Percentiles rank a stretch among this genome's conserved stretches.
These are phyloP conservation scores for Linnemannia schmuckeri DNA, from an alignment of 192 early-diverging fungal genomes.

Conservation along the genomic window DNA sequence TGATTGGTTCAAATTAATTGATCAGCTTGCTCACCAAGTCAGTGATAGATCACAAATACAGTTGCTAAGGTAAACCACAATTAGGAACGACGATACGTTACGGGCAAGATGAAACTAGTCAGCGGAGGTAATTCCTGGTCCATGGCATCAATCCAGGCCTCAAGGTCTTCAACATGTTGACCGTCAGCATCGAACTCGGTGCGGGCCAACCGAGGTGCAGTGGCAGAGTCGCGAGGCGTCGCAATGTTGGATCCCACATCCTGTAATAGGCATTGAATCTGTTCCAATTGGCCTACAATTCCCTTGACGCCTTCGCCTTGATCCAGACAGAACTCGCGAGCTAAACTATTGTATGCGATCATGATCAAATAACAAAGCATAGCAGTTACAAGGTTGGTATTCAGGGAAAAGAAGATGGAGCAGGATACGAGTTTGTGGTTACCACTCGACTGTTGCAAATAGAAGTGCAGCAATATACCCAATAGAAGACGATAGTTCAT, in stretches of 20 bases:
- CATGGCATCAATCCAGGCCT: slow-evolving; percentile 88
- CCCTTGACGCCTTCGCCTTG: slow-evolving; percentile 60
- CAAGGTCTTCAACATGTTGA: slow-evolving; percentile 71
- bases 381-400: not conserved
- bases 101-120: slow-evolving; percentile 88
- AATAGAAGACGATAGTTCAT: slow-evolving; percentile 84
- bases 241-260: slow-evolving; percentile 92
- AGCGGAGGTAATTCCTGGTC: slow-evolving; percentile 78
- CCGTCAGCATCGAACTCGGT: slow-evolving; percentile 86
- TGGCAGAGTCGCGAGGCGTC: slow-evolving; percentile 75
- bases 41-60: not conserved
- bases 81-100: slow-evolving; percentile 32
- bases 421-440: not conserved
- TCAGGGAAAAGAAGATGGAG: not conserved
- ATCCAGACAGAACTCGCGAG: slow-evolving; percentile 69
- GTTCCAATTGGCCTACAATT: slow-evolving; percentile 64
- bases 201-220: slow-evolving; percentile 69
- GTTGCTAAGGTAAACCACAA: not conserved
- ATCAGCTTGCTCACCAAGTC: too few species aligned
- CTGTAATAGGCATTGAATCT: slow-evolving; percentile 90
- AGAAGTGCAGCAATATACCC: slow-evolving; percentile 59
- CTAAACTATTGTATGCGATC: slow-evolving; percentile 47
- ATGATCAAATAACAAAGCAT: too few species aligned
- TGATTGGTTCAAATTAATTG: not conserved
- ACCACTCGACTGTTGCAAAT: not conserved